Evolutionary conservation across 2,329 filamentous ascomycete genomes (phyloP).

Genomic region (Fusarium sp.): DNA sequence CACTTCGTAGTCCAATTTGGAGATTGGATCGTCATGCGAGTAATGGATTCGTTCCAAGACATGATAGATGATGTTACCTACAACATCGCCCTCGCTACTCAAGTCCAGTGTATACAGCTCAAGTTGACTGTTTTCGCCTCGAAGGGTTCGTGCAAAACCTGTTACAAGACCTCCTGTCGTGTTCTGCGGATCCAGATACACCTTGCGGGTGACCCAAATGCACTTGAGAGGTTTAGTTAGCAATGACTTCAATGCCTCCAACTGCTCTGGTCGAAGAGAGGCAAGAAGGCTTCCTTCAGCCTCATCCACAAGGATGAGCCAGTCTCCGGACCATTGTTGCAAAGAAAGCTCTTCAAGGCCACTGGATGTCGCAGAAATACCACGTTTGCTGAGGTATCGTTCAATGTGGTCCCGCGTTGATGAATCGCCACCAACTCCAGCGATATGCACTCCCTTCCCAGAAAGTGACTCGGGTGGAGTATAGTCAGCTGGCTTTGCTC

Average conservation of each 20-base stretch:
- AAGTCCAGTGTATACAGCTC: conserved; percentile 43
- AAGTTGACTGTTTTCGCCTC: conserved; percentile 41
- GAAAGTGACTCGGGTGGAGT: conserved; percentile 25
- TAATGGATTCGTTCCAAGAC: conserved; percentile 41
- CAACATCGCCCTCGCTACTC: conserved; percentile 32
- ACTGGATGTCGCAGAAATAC: conserved; percentile 28
- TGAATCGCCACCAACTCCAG: conserved; percentile 14
- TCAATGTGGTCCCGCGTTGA: conserved; percentile 16
- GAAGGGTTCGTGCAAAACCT: conserved; percentile 42
- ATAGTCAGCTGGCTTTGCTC: conserved; percentile 32
- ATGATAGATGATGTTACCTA: conserved; percentile 31
- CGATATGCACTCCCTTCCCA: conserved; percentile 27
- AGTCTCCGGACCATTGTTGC: conserved; percentile 36
- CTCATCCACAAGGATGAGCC: conserved; percentile 41
- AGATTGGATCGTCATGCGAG: conserved; percentile 43
- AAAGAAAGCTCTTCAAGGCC: conserved; percentile 32
- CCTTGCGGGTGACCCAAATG: conserved; percentile 43
- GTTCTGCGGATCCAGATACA: conserved; percentile 44
- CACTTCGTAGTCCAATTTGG: conserved; percentile 43
- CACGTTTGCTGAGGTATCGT: conserved; percentile 17
- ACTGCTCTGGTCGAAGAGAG: conserved; percentile 28
- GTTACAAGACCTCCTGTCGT: conserved; percentile 43
- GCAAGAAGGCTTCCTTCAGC: conserved; percentile 41
- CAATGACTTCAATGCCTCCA: conserved; percentile 37
- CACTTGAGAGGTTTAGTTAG: conserved; percentile 40